These are phyloP conservation scores for Beauveria sp. DNA, from an alignment of 2,329 filamentous ascomycete genomes.

Conservation along the genomic window DNA sequence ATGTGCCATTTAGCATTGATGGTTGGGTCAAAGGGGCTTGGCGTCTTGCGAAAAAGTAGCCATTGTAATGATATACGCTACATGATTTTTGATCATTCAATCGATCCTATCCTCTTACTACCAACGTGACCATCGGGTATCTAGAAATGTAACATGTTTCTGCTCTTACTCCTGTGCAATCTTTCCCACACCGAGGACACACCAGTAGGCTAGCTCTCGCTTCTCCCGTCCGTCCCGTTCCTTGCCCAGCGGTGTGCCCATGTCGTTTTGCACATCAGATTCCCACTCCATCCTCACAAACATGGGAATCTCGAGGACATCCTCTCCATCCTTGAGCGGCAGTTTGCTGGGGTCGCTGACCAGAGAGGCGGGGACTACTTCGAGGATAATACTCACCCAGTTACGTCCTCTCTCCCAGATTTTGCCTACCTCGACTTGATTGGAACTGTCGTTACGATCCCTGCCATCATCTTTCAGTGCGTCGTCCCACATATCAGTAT, in stretches of 20 bases:
- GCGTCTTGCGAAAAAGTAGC: constrained; percentile 42
- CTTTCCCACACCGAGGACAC: constrained; percentile 78
- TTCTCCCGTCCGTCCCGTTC: constrained; percentile 64
- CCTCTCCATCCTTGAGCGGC: constrained; percentile 51
- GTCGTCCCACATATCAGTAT: constrained; percentile 83
- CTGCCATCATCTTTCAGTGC: constrained; percentile 55
- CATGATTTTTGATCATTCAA: constrained; percentile 11
- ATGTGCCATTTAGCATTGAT: constrained; percentile 24
- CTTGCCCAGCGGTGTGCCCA: constrained; percentile 43
- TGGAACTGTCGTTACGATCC: constrained; percentile 34
- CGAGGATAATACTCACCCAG: constrained; percentile 89
- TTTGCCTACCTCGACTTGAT: constrained; percentile 76
- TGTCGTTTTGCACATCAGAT: constrained; percentile 58
- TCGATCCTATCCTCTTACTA: not conserved
- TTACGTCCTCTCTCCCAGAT: constrained; percentile 93
- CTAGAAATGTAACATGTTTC: constrained; percentile 17
- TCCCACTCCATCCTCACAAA: constrained; percentile 93
- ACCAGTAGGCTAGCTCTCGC: constrained; percentile 92
- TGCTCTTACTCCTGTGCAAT: constrained; percentile 48
- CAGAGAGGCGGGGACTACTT: constrained; percentile 65
- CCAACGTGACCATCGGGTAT: constrained; percentile 30
- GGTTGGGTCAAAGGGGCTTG: constrained; percentile 37
- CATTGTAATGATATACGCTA: constrained; percentile 34
- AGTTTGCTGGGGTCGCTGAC: constrained; percentile 35
- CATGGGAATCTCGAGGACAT: constrained; percentile 79